These are phyloP conservation scores for Paramyrothecium roridum DNA, from an alignment of 2,329 filamentous ascomycete genomes.

Conservation along the genomic window DNA sequence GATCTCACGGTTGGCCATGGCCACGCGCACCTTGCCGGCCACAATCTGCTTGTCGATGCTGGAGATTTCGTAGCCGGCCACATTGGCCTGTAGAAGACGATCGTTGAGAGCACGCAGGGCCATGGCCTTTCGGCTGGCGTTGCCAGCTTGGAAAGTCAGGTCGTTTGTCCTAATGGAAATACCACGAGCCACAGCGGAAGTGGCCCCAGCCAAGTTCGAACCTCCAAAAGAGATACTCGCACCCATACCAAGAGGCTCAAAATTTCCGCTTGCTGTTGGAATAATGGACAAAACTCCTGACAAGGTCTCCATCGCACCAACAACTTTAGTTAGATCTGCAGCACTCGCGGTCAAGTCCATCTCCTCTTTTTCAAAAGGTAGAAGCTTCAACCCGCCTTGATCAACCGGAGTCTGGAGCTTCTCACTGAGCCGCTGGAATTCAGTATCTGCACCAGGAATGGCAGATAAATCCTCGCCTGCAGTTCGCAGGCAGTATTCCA, in stretches of 20 bases:
- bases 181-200: neutral
- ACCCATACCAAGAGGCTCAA: neutral
- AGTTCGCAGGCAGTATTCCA: constrained; percentile 1
- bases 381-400: neutral
- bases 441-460: neutral
- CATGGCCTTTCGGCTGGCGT: neutral
- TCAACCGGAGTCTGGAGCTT: neutral
- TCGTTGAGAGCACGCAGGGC: constrained; percentile 4
- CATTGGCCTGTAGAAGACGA: constrained; percentile 5
- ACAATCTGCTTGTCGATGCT: constrained; percentile 8
- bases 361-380: constrained; percentile 1
- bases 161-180: neutral
- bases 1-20: neutral
- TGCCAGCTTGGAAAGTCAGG: neutral
- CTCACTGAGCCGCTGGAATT: constrained; percentile 2
- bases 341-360: neutral
- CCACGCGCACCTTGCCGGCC: neutral
- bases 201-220: neutral
- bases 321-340: neutral
- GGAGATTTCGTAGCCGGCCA: constrained; percentile 6
- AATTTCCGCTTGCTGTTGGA: neutral
- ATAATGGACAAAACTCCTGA: neutral
- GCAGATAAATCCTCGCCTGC: neutral
- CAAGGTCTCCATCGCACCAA: neutral
- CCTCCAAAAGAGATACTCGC: neutral